phyloP scores from a whole-genome alignment of 495 filamentous ascomycete genomes.

The Hypoxylon crocopeplum region DNA sequence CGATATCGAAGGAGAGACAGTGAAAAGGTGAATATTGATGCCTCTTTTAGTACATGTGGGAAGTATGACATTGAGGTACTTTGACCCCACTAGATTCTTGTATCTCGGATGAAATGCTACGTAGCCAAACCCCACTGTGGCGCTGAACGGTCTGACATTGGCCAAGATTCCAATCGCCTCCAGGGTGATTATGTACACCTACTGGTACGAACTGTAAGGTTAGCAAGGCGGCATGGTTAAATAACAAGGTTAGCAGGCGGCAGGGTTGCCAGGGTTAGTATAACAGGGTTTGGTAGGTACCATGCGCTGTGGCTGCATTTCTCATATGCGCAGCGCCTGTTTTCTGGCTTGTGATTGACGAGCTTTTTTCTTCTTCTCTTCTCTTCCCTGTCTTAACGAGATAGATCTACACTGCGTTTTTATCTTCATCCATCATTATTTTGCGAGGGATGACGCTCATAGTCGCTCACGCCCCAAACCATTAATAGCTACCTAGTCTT shows the following conservation, averaged over 20 bases:
- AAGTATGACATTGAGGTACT: too few relatives aligned
- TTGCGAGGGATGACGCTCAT: conserved; percentile 26
- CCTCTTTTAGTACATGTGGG: too few relatives aligned
- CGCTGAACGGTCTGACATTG: too few relatives aligned
- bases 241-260: too few relatives aligned
- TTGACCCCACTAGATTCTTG: not conserved
- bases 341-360: conserved; percentile 32
- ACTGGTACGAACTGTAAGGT: too few relatives aligned
- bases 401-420: conserved; percentile 20
- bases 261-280: too few relatives aligned
- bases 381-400: conserved; percentile 10
- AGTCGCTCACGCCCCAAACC: conserved; percentile 9
- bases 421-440: conserved; percentile 27
- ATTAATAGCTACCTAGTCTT: conserved; percentile 7
- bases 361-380: not conserved
- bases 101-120: conserved; percentile 1
- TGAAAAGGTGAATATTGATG: too few relatives aligned
- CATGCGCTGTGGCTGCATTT: conserved; percentile 31
- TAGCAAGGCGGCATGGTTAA: too few relatives aligned
- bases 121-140: too few relatives aligned
- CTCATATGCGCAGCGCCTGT: conserved; percentile 5
- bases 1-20: too few relatives aligned
- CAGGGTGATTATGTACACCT: too few relatives aligned
- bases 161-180: too few relatives aligned
- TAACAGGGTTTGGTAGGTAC: not conserved